Evolutionary conservation across 192 early-diverging fungal species (phyloP), one percentile per base, ranked within the genome.

Genomic region (Coemansia sp.): DNA sequence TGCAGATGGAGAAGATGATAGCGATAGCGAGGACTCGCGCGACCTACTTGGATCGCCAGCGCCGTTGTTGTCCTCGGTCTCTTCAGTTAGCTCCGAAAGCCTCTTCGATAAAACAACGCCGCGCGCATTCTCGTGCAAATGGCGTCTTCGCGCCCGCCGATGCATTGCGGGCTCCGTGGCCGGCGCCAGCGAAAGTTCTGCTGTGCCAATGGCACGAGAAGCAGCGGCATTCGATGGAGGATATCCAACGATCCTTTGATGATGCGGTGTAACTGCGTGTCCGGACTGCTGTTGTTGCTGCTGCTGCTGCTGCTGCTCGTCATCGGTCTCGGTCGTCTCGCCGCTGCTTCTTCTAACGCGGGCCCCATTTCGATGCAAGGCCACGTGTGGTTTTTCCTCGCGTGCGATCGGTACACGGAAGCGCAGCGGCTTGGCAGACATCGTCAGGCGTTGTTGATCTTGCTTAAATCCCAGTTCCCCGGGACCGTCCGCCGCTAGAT

Each of bases 111-210:
- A 52, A n/a, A 66, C 62, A 7, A 56, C 66, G 56, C 79, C 76
- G 5, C 34, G 64, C 0, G 64, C 59, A 3, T 30, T 34, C 9
- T 36, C 49, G 58, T 57, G 61, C 43, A 73, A 8, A 9, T 62
- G 64, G 39, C 51, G 70, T n/a, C 56, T 58, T 11, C 68, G 70
- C 41, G 60, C 45, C 51, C 74, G 63, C 30, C 74, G 18, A 18
- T 62, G 59, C 45, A 67, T 14, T n/a, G 78, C 35, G 4, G 78
- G 78, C 62, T 81, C 78, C 14, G 73, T 69, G 15, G 70, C 73
- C 6, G 78, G 78, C 9, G 46, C 34, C 2, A 55, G 20, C 39
- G 64, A 30, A 11, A n/a, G 30, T 16, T 7, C 24, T 24, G 53
- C 55, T 36, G 7, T 15, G 36, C 52, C 24, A 30, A 30, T 30